Conservation (phyloP, 2,329 filamentous ascomycete species). For the Chalaropsis thielavioides region DNA sequence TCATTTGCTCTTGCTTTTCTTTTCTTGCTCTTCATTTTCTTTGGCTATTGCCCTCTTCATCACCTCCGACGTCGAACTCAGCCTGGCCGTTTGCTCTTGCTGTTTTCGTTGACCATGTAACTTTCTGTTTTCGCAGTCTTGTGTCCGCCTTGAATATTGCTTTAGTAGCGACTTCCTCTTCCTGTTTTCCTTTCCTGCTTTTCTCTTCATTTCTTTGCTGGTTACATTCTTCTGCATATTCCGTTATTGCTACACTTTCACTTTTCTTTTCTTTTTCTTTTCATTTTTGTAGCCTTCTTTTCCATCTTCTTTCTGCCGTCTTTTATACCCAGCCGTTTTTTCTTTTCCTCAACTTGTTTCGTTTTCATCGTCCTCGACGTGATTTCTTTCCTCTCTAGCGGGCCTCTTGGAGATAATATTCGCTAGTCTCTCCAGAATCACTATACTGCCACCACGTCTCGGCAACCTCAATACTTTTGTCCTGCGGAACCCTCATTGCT, state of each 20-base stretch:
- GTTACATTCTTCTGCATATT: background rate
- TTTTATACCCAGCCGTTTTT: conserved; percentile 3
- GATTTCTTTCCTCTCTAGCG: background rate
- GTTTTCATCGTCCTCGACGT: conserved; percentile 38
- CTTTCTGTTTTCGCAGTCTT: background rate
- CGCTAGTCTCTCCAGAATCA: background rate
- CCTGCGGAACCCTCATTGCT: background rate
- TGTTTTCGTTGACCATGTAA: conserved; percentile 5
- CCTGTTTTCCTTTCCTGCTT: background rate
- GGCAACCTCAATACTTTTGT: background rate
- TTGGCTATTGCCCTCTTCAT: background rate
- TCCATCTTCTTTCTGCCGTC: background rate
- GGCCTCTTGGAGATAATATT: background rate
- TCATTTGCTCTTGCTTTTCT: background rate
- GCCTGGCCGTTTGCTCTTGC: conserved; percentile 4
- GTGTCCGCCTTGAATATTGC: background rate
- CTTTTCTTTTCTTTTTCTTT: background rate
- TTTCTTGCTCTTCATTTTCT: background rate
- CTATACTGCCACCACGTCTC: background rate
- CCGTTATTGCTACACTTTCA: background rate
- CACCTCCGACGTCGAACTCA: background rate
- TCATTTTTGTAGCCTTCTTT: conserved; percentile 1
- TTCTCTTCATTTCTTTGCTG: background rate
- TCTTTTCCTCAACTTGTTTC: background rate
- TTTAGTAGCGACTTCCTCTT: background rate